A percentile compares a stretch with the other conserved stretches of the same genome.
These are phyloP conservation scores for Trichoderma oligosporum DNA, from an alignment of 2,329 filamentous ascomycete genomes.

Conservation along the genomic window DNA sequence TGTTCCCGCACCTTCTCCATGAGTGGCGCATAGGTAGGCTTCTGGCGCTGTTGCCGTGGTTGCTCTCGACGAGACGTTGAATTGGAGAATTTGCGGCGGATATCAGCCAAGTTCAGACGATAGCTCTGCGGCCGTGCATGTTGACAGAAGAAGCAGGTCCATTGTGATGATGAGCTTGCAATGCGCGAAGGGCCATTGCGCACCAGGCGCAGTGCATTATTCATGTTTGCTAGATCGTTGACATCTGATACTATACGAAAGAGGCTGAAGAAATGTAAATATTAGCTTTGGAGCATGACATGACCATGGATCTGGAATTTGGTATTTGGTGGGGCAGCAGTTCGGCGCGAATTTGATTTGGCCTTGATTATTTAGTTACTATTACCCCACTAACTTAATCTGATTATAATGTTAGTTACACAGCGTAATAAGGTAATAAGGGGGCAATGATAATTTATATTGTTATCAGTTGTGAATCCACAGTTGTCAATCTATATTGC, in stretches of 20 bases:
- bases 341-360: slow-evolving; percentile 10
- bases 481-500: too few relatives aligned
- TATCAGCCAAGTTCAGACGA: slow-evolving; percentile 23
- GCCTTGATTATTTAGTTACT: background rate
- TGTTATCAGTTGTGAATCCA: too few relatives aligned
- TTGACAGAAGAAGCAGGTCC: slow-evolving; percentile 40
- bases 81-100: slow-evolving; percentile 34
- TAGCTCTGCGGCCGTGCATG: slow-evolving; percentile 31
- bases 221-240: slow-evolving; percentile 34
- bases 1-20: slow-evolving; percentile 64
- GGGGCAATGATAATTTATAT: too few relatives aligned
- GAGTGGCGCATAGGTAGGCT: slow-evolving; percentile 29
- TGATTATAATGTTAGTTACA: too few relatives aligned
- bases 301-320: too few relatives aligned
- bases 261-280: background rate
- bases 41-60: slow-evolving; percentile 27
- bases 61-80: slow-evolving; percentile 26
- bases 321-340: slow-evolving; percentile 16
- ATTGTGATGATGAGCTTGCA: slow-evolving; percentile 27
- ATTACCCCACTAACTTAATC: background rate
- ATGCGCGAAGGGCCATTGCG: slow-evolving; percentile 31
- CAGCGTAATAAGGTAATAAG: too few relatives aligned
- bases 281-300: slow-evolving; percentile 1
- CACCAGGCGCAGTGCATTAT: slow-evolving; percentile 36
- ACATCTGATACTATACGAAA: background rate